Conservation (phyloP, 371 early-diverging fungal species). For the Mortierella sp. region DNA sequence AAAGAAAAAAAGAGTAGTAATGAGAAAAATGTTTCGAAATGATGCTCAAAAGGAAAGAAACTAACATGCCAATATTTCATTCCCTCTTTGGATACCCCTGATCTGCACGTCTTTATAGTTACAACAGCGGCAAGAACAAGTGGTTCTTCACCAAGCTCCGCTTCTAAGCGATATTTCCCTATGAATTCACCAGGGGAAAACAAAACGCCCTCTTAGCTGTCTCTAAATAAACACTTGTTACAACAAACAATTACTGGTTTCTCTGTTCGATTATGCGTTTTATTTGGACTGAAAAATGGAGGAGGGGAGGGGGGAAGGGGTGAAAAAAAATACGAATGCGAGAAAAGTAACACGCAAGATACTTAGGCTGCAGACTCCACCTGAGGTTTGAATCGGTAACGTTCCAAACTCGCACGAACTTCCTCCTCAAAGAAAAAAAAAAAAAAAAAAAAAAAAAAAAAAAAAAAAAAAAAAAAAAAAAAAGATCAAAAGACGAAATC, state of each 20-base stretch:
- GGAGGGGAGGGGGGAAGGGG: too few relatives aligned
- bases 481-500: too few relatives aligned
- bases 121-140: slow-evolving; percentile 98
- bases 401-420: slow-evolving; percentile 39
- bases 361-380: slow-evolving; percentile 51
- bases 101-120: slow-evolving; percentile 59
- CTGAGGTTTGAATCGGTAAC: slow-evolving; percentile 41
- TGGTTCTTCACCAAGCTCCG: slow-evolving; percentile 99
- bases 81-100: too few relatives aligned
- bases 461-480: neutral
- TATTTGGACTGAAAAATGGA: too few relatives aligned
- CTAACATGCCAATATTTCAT: slow-evolving; percentile 4
- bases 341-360: slow-evolving; percentile 1
- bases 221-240: neutral
- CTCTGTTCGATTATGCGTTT: neutral
- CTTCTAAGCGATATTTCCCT: slow-evolving; percentile 73
- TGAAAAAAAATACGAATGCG: neutral
- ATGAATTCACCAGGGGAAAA: neutral
- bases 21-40: neutral
- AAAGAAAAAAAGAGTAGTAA: neutral
- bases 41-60: too few relatives aligned
- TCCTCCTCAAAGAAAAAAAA: slow-evolving; percentile 28
- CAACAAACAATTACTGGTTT: slow-evolving; percentile 4
- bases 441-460: neutral
- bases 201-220: too few relatives aligned